These are phyloP conservation scores for Conringia planisiliqua DNA, from an alignment of 345 rosid genomes.

Conservation along the genomic window DNA sequence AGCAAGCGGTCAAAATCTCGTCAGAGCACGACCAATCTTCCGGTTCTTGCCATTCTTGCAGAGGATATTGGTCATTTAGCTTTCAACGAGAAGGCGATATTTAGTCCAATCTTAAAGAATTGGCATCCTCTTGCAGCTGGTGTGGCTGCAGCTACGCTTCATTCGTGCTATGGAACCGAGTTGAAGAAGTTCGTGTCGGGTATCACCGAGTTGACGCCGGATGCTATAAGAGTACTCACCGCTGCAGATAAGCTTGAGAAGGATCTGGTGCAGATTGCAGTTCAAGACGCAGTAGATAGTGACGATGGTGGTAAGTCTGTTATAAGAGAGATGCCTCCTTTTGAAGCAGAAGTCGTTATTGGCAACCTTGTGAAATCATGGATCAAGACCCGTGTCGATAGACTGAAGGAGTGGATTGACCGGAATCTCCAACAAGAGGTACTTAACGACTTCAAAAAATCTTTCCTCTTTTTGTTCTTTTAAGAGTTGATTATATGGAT, in stretches of 20 bases:
- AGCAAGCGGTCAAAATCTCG: constrained; percentile 50
- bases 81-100: constrained; percentile 71
- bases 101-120: constrained; percentile 83
- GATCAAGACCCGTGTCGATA: constrained; percentile 76
- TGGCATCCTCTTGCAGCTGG: constrained; percentile 97
- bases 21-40: constrained; percentile 56
- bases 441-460: neutral
- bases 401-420: constrained; percentile 84
- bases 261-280: constrained; percentile 97
- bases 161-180: constrained; percentile 79
- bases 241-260: constrained; percentile 95
- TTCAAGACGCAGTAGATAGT: constrained; percentile 89
- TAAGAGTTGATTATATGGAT: neutral
- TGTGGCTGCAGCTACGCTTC: constrained; percentile 92
- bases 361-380: constrained; percentile 72
- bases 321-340: constrained; percentile 98
- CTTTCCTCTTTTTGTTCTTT: neutral
- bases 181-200: constrained; percentile 65
- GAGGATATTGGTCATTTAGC: constrained; percentile 78
- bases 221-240: constrained; percentile 80
- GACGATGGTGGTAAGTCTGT: constrained; percentile 99
- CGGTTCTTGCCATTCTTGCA: constrained; percentile 81
- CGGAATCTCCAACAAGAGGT: constrained; percentile 92
- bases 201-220: constrained; percentile 83
- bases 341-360: constrained; percentile 78